These are phyloP conservation scores for Penicillium ucsense DNA, from an alignment of 495 filamentous ascomycete genomes.

Conservation along the genomic window DNA sequence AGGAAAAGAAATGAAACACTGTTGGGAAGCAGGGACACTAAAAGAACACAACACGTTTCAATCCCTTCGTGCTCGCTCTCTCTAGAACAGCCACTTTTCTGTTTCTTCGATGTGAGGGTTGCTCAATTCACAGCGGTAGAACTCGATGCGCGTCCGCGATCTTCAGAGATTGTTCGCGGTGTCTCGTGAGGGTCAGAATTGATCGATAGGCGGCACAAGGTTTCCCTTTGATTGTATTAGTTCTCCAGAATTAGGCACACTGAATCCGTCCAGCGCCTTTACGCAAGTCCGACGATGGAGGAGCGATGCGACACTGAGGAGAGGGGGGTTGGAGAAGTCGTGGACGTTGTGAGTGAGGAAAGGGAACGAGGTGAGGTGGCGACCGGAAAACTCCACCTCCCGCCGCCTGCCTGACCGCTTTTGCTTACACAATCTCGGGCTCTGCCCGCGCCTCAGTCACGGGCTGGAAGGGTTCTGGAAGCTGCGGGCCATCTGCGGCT, in stretches of 20 bases:
- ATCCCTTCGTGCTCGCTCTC: slow-evolving; percentile 12
- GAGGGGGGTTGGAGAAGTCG: background rate
- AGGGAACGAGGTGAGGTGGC: slow-evolving; percentile 1
- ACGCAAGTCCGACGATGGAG: background rate
- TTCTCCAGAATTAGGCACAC: too few relatives aligned
- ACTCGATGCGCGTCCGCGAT: background rate
- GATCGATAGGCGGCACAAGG: too few relatives aligned
- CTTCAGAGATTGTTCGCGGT: too few relatives aligned
- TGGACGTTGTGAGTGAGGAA: background rate
- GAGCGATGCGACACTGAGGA: background rate
- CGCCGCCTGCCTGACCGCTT: background rate
- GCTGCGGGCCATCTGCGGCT: too few relatives aligned
- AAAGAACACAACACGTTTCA: slow-evolving; percentile 5
- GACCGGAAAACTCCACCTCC: slow-evolving; percentile 1
- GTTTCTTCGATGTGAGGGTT: slow-evolving; percentile 5
- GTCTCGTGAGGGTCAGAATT: too few relatives aligned
- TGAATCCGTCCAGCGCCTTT: too few relatives aligned
- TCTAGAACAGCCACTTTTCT: slow-evolving; percentile 11
- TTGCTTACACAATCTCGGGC: background rate
- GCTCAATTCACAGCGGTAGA: background rate
- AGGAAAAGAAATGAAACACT: slow-evolving; percentile 3
- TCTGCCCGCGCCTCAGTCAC: background rate
- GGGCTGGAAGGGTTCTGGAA: background rate
- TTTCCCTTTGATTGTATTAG: too few relatives aligned
- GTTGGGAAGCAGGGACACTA: slow-evolving; percentile 9